Base-by-base conservation (phyloP, 1,139 yeast species). In the Wickerhamomyces sp. region DNA sequence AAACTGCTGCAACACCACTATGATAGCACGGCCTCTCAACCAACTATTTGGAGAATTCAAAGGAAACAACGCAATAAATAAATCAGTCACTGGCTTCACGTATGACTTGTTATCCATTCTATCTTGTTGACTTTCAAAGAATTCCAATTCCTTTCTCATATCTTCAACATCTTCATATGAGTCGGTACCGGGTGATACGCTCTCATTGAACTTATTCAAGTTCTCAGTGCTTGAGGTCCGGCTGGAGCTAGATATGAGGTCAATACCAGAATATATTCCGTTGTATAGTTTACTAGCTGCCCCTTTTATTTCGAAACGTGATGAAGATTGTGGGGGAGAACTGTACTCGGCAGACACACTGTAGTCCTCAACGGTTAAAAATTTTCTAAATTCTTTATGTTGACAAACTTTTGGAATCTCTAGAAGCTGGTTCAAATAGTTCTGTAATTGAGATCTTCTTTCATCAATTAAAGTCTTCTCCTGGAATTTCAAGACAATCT, bases 21-120 rank as follows among this genome's bases (percentile, higher is more conserved):
- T 72, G 5, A 88, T 69, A 0, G 97, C 96, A 36, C 90, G 68
- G 0, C 96, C 97, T 40, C 95, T 66, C 1, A 89, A 63, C 96
- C 96, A 88, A 37, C 76, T 74, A 21, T 77, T 79, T 2, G 85
- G 70, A 31, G 72, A 74, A 40, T 81, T 78, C 21, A 87, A 64
- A 18, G 86, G 78, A 61, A 90, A 90, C 1, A 88, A 58, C 0
- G 84, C 68, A 17, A 86, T 74, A 36, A 89, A 70, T 10, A 87
- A 59, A 48, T 88, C 95, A 48, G 94, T 83, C 3, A 90, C 79
- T 0, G 96, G 95, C 52, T 82, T 83, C 9, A 88, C 83, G 61
- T 87, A 86, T 0, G 83, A 68, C 22, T 48, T 57, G 19, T 51
- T 40, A 7, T 48, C 44, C 9, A 31, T 22, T n/a, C 54, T 41